These are phyloP conservation scores for Paxillus involutus DNA, from an alignment of 768 basidiomycete genomes.

Conservation along the genomic window DNA sequence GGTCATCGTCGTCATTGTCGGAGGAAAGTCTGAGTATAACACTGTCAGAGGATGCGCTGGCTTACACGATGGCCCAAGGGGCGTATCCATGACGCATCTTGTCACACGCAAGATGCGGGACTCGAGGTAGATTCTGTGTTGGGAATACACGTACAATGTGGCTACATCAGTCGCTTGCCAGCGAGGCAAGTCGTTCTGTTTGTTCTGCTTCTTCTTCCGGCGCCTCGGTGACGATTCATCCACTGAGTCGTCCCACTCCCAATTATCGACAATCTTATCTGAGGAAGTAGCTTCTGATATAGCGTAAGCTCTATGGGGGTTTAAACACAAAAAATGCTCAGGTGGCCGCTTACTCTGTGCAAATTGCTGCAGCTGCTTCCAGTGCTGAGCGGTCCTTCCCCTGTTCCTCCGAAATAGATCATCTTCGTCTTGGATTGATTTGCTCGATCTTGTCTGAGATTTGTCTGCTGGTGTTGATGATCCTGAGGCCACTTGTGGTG, in stretches of 20 bases:
- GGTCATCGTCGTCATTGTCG: conserved; percentile 47
- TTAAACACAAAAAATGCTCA: background rate
- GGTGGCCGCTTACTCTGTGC: conserved; percentile 47
- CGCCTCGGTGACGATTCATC: conserved; percentile 33
- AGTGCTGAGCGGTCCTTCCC: conserved; percentile 52
- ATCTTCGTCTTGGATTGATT: conserved; percentile 53
- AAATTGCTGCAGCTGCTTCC: conserved; percentile 59
- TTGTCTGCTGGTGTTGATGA: conserved; percentile 9
- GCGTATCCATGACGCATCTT: conserved; percentile 17
- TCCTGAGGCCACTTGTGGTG: conserved; percentile 8
- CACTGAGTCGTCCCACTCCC: conserved; percentile 15
- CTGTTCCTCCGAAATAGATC: conserved; percentile 69
- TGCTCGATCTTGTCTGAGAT: conserved; percentile 4
- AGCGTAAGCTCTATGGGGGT: conserved; percentile 1
- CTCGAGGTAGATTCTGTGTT: background rate
- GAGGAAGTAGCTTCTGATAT: conserved; percentile 25
- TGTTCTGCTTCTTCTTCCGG: conserved; percentile 37
- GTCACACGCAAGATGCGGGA: background rate
- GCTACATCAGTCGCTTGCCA: conserved; percentile 45
- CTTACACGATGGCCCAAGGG: conserved; percentile 17
- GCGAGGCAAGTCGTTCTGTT: conserved; percentile 29
- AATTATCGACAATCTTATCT: conserved; percentile 20
- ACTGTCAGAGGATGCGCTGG: conserved; percentile 7
- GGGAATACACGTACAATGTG: conserved; percentile 37
- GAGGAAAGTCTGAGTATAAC: conserved; percentile 31